These are phyloP conservation scores for Arthrocladium fulminans DNA, from an alignment of 2,329 filamentous ascomycete genomes.

Conservation along the genomic window DNA sequence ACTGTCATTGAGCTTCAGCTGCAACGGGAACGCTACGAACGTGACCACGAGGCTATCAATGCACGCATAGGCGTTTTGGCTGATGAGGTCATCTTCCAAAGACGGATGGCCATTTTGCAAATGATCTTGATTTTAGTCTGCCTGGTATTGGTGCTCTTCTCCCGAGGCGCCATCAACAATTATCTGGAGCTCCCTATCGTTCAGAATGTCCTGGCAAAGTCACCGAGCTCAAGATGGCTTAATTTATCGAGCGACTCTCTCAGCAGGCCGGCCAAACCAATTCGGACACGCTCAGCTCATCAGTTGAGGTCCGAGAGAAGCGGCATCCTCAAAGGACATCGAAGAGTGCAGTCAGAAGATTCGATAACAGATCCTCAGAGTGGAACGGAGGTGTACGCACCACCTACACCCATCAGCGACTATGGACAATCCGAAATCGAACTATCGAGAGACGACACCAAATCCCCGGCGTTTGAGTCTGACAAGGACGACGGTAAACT, in stretches of 20 bases:
- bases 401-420: slow-evolving; percentile 20
- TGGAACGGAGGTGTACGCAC: slow-evolving; percentile 16
- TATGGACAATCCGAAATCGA: slow-evolving; percentile 16
- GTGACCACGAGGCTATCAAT: slow-evolving; percentile 74
- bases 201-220: slow-evolving; percentile 38
- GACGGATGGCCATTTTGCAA: slow-evolving; percentile 88
- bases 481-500: slow-evolving; percentile 4
- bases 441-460: slow-evolving; percentile 5
- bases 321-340: slow-evolving; percentile 20
- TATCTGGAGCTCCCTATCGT: slow-evolving; percentile 40
- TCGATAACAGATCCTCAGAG: slow-evolving; percentile 14
- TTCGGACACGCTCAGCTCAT: slow-evolving; percentile 3
- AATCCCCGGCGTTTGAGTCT: not conserved
- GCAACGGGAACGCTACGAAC: slow-evolving; percentile 74
- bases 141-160: slow-evolving; percentile 77
- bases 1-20: slow-evolving; percentile 85
- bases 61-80: slow-evolving; percentile 75
- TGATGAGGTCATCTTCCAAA: slow-evolving; percentile 78
- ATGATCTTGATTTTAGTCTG: slow-evolving; percentile 79
- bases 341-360: slow-evolving; percentile 17
- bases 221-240: slow-evolving; percentile 29
- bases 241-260: slow-evolving; percentile 14
- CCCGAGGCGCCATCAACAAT: slow-evolving; percentile 33
- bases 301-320: not conserved
- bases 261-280: not conserved